Base-by-base conservation (phyloP, 352 stramenopile genomes). In the Elongisporangium anandrum region DNA sequence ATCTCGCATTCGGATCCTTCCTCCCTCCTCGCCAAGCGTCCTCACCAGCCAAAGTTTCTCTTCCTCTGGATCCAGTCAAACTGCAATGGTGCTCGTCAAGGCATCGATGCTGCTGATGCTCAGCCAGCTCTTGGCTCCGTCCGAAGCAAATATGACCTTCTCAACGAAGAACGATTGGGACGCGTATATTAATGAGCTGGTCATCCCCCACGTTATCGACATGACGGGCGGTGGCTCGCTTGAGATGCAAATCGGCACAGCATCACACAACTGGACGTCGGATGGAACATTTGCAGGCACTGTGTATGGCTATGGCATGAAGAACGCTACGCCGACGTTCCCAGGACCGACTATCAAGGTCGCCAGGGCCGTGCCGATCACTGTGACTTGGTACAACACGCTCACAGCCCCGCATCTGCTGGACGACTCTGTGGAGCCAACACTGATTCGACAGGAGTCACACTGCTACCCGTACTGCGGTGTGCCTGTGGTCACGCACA, bases 391-490 rank as follows among this genome's bases (percentile, higher is more conserved):
- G 75, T 83, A 70, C 56, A 90, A 90, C 50, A 60, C 73, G 55
- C 57, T 90, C 6, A 59, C 65, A n/a, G 50, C 52, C 26, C 65
- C 67, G 19, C 81, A 90, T 45, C 54, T 90, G 20, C 68, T 90
- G 3, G 60, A 73, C 16, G 72, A 82, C 21, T 73, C 57, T 5
- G 71, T 88, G 22, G 78, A 90, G 56, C 63, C 55, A 0, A 70
- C 62, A 6, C 63, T 90, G 8, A 66, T 58, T 12, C 73, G 71
- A 23, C 62, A 64, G 24, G 78, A 83, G 59, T 90, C 81, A 0
- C 50, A 68, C 4, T 90, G 81, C 52, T 90, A 83, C 55, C 81
- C 81, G 23, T 83, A 85, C 56, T 90, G 81, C 59, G 80, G 81
- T 12, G 71, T 88, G 1, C 81, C 81, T 0, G 65, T 70, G 16